phyloP scores from a whole-genome alignment of 371 early-diverging fungal genomes.

The Circinella umbellata region DNA sequence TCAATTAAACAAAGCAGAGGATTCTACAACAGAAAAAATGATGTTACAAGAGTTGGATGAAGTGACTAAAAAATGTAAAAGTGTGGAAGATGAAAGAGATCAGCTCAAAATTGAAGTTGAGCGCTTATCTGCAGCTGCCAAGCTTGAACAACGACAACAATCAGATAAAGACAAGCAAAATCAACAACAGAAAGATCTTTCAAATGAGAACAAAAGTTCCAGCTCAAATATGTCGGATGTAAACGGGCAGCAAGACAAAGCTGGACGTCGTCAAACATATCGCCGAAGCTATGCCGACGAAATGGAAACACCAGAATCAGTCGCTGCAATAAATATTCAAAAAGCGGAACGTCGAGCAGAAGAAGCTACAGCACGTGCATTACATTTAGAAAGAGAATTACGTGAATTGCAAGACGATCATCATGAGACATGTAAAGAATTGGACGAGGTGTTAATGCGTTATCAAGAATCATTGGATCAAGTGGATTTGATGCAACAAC shows the following conservation, averaged over 20 bases:
- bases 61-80: constrained; percentile 24
- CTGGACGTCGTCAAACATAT: constrained; percentile 14
- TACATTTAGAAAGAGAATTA: constrained; percentile 26
- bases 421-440: constrained; percentile 39
- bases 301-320: constrained; percentile 33
- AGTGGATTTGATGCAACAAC: constrained; percentile 21
- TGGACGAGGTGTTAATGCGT: constrained; percentile 40
- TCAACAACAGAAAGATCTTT: not conserved
- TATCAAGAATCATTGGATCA: constrained; percentile 45
- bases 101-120: constrained; percentile 23
- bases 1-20: constrained; percentile 21
- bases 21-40: constrained; percentile 27
- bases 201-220: not conserved
- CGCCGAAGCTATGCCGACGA: constrained; percentile 41
- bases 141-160: not conserved
- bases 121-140: constrained; percentile 5
- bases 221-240: not conserved
- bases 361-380: constrained; percentile 25
- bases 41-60: constrained; percentile 39
- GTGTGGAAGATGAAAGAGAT: constrained; percentile 35
- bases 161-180: not conserved
- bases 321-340: constrained; percentile 23
- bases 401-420: constrained; percentile 35
- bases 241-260: constrained; percentile 2
- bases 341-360: constrained; percentile 20